Evolutionary conservation across 768 basidiomycete species (phyloP).

Genomic region (Leccinum arenicola): DNA sequence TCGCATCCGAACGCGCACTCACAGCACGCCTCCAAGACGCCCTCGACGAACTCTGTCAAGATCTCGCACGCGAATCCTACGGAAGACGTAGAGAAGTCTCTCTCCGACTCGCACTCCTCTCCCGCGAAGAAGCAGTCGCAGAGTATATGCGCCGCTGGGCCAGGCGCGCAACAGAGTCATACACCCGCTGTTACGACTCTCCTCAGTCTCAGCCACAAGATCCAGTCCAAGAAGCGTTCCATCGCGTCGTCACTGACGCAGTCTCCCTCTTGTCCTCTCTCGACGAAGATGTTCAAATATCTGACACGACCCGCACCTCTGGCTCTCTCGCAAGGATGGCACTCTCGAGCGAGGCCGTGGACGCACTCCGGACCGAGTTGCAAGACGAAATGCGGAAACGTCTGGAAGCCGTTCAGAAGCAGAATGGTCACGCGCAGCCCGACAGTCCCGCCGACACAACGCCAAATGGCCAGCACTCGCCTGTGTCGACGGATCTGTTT

Average conservation of each 20-base stretch:
- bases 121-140: constrained; percentile 59
- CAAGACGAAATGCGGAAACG: constrained; percentile 52
- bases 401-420: constrained; percentile 29
- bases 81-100: constrained; percentile 72
- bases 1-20: constrained; percentile 43
- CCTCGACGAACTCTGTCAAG: constrained; percentile 68
- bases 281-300: constrained; percentile 31
- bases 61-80: constrained; percentile 66
- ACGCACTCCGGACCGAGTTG: constrained; percentile 55
- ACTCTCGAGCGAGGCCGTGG: constrained; percentile 47
- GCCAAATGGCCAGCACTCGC: too few relatives aligned
- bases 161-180: constrained; percentile 45
- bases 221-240: constrained; percentile 27
- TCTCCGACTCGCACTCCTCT: constrained; percentile 57
- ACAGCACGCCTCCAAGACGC: constrained; percentile 51
- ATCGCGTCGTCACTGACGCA: constrained; percentile 34
- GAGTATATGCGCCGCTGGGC: constrained; percentile 59
- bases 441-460: background rate
- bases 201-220: constrained; percentile 3
- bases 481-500: too few relatives aligned
- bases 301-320: constrained; percentile 22
- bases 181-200: constrained; percentile 24
- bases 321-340: constrained; percentile 54
- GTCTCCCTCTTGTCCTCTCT: constrained; percentile 34
- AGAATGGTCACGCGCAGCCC: background rate